Evolutionary conservation across 257 asterid species (phyloP), one percentile per base, ranked within the genome.

Genomic region (Osmanthus fragrans): DNA sequence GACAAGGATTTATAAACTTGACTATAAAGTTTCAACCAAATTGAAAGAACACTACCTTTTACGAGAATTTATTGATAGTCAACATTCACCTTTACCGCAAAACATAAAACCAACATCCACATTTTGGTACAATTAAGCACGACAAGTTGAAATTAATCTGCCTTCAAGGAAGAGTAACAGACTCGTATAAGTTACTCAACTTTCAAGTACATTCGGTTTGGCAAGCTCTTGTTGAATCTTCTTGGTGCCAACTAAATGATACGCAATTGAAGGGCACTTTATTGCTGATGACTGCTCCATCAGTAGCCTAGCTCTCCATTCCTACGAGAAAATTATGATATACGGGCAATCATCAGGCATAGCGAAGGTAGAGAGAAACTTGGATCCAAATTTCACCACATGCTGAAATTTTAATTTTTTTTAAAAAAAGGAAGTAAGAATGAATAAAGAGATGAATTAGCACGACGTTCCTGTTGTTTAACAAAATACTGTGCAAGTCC

Each of bases 161-260:
- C 15, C 49, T 40, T 16, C 60, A 49, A 54, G 25, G 64, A 16
- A 39, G 49, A 40, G 49, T 40, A 1, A 7, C 12, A 8, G 42
- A 7, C 42, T 39, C 12, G 12, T 10, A 2, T 0, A 39, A 6
- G 63, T 40, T 4, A 40, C 45, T 82, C 80, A 93, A 98, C 97
- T 90, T 86, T 96, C 99, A 34, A 96, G 95, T 34, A 89, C 89
- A 85, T 89, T 88, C 39, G 98, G 92, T 82, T 93, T 96, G 75
- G 98, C 97, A 79, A 96, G 92, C 85, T 96, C 99, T 83, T 96
- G 99, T 75, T 96, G 99, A 83, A 96, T 92, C 87, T 96, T 96
- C 90, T 93, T 93, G 73, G 97, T 92, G 73, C 99, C 99, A 7
- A 93, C 97, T 84, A 96, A 86, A 88, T 96, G 98, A 79, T 90